A percentile compares a stretch with the other conserved stretches of the same genome.
phyloP scores from a whole-genome alignment of 1,284 basidiomycete species.

The Vanrija sp. region DNA sequence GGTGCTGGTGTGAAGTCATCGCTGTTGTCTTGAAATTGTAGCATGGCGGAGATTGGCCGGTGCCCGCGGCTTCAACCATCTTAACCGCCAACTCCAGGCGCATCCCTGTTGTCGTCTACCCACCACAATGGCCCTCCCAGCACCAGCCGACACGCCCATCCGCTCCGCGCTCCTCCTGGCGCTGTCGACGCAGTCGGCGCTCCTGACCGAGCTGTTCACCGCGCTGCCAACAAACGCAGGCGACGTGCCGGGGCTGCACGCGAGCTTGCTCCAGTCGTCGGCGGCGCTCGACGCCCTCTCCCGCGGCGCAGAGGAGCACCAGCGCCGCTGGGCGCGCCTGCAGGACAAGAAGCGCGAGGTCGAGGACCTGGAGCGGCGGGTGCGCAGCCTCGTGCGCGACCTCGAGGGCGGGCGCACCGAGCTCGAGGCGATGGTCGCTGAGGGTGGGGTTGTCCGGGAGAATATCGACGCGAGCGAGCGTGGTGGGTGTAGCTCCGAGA shows the following conservation, averaged over 20 bases:
- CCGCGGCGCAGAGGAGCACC: slow-evolving; percentile 28
- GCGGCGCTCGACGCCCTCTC: slow-evolving; percentile 23
- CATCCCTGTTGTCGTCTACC: neutral
- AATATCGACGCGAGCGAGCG: slow-evolving; percentile 28
- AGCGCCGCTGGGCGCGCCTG: slow-evolving; percentile 24
- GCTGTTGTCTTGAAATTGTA: too few relatives aligned
- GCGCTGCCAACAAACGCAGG: slow-evolving; percentile 10
- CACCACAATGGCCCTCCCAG: neutral
- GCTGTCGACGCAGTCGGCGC: slow-evolving; percentile 32
- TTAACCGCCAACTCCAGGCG: too few relatives aligned
- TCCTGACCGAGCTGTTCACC: slow-evolving; percentile 37
- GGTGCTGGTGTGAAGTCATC: too few relatives aligned
- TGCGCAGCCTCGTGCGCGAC: slow-evolving; percentile 19
- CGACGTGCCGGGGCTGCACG: slow-evolving; percentile 17
- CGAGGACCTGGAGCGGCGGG: slow-evolving; percentile 23
- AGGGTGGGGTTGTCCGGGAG: slow-evolving; percentile 20
- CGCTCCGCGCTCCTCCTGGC: slow-evolving; percentile 34
- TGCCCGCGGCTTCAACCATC: too few relatives aligned
- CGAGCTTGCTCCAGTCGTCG: slow-evolving; percentile 18
- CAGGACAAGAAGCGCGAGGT: slow-evolving; percentile 26
- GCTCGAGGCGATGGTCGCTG: slow-evolving; percentile 30
- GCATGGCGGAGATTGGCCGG: too few relatives aligned
- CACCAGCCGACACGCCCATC: slow-evolving; percentile 15
- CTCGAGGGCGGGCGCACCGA: slow-evolving; percentile 31
- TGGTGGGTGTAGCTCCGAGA: too few relatives aligned